Percentiles rank a stretch among this genome's conserved stretches.
Conservation (phyloP, 2,329 filamentous ascomycete genomes). For the Sclerotinia nivalis region DNA sequence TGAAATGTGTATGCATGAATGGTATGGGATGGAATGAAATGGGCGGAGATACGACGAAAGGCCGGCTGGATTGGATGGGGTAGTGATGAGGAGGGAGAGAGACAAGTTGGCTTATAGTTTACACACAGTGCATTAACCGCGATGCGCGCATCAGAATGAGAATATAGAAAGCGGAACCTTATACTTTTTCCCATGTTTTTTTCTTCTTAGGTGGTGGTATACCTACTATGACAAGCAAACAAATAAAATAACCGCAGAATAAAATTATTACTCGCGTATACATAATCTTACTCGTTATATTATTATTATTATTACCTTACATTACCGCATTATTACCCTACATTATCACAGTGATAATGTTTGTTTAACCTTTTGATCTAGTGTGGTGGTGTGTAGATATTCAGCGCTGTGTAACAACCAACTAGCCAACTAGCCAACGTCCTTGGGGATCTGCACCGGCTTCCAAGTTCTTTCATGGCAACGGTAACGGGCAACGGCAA, state of each 20-base stretch:
- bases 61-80: not conserved
- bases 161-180: conserved; percentile 5
- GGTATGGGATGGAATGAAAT: too few species aligned
- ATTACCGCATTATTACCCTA: too few species aligned
- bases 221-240: too few species aligned
- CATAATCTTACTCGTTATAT: too few species aligned
- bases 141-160: not conserved
- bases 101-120: not conserved
- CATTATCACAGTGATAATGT: too few species aligned
- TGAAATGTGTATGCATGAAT: not conserved
- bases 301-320: too few species aligned
- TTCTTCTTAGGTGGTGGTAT: not conserved
- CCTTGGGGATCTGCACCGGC: not conserved
- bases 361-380: too few species aligned
- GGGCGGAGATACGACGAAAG: too few species aligned
- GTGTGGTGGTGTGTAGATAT: not conserved
- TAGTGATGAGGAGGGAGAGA: too few species aligned
- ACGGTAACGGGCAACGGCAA: too few species aligned
- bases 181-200: not conserved
- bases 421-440: not conserved
- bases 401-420: not conserved
- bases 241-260: not conserved
- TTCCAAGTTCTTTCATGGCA: too few species aligned
- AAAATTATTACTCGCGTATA: not conserved
- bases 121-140: not conserved